A percentile compares a stretch with the other conserved stretches of the same genome.
phyloP scores from a whole-genome alignment of 306 rosid genomes.

The Calophaca sinica region DNA sequence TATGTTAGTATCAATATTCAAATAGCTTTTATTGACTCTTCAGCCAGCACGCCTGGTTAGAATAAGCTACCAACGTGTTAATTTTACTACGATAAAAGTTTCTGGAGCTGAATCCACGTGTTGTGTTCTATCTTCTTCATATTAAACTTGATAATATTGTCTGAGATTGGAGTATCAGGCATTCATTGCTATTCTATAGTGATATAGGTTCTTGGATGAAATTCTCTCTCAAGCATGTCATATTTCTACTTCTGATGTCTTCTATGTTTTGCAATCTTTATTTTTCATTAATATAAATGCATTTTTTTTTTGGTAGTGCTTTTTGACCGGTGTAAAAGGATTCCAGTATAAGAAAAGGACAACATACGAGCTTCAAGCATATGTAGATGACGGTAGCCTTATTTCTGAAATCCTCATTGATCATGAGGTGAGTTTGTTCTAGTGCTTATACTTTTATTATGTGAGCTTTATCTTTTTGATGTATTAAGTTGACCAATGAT shows the following conservation, averaged over 20 bases:
- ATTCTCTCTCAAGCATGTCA: constrained; percentile 18
- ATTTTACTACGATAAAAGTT: constrained; percentile 25
- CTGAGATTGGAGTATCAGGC: constrained; percentile 18
- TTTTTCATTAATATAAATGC: constrained; percentile 37
- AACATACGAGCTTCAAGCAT: constrained; percentile 77
- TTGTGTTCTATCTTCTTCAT: constrained; percentile 2
- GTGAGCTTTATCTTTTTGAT: constrained; percentile 29
- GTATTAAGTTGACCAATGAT: constrained; percentile 32
- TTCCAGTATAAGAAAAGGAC: constrained; percentile 71
- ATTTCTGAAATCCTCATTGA: constrained; percentile 78
- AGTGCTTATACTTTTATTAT: constrained; percentile 25
- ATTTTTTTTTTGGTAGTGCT: constrained; percentile 66
- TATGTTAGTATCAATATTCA: constrained; percentile 8
- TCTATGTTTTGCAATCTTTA: constrained; percentile 27
- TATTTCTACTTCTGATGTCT: constrained; percentile 10
- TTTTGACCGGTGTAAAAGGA: constrained; percentile 89
- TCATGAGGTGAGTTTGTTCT: constrained; percentile 70
- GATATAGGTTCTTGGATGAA: constrained; percentile 10
- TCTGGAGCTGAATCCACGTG: constrained; percentile 16
- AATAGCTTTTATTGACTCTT: constrained; percentile 18
- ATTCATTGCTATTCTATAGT: constrained; percentile 1
- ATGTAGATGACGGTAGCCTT: constrained; percentile 93
- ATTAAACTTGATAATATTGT: constrained; percentile 12
- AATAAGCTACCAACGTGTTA: constrained; percentile 6
- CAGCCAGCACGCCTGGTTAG: constrained; percentile 3